A percentile compares a stretch with the other conserved stretches of the same genome.
Conservation (phyloP, 176 grass and related monocot species). For the Olyra latifolia region DNA sequence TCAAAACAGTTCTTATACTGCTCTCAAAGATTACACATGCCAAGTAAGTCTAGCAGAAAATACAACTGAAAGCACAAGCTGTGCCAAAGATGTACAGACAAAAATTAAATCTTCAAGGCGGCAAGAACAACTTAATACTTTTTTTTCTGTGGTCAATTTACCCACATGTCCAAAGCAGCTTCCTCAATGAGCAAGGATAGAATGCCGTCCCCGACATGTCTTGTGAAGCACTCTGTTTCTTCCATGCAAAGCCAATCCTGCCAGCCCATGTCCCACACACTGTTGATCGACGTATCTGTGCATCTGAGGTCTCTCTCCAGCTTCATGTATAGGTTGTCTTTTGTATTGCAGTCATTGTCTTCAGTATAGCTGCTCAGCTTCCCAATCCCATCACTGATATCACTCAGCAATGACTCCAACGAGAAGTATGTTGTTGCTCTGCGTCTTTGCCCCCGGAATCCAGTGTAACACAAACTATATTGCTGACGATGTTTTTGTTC, state of each 20-base stretch:
- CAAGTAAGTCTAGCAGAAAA: slow-evolving; percentile 2
- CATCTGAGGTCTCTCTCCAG: slow-evolving; percentile 76
- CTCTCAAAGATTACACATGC: background rate
- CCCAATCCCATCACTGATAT: slow-evolving; percentile 32
- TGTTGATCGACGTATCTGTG: slow-evolving; percentile 39
- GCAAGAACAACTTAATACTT: background rate
- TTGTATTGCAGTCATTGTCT: background rate
- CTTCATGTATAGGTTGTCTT: slow-evolving; percentile 53
- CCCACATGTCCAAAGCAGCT: slow-evolving; percentile 39
- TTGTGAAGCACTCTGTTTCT: slow-evolving; percentile 49
- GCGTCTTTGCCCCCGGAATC: slow-evolving; percentile 15
- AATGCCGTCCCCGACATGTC: slow-evolving; percentile 46
- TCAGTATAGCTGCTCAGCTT: slow-evolving; percentile 43
- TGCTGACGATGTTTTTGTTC: slow-evolving; percentile 37
- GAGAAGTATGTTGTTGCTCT: slow-evolving; percentile 35
- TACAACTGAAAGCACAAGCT: slow-evolving; percentile 4
- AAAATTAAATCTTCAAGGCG: background rate
- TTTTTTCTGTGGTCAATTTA: background rate
- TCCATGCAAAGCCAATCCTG: slow-evolving; percentile 58
- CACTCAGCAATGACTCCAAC: slow-evolving; percentile 47
- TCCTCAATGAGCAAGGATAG: slow-evolving; percentile 61
- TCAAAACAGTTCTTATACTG: background rate
- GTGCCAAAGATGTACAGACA: background rate
- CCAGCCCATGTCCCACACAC: slow-evolving; percentile 73
- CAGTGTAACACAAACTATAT: slow-evolving; percentile 23